phyloP scores from a whole-genome alignment of 306 rosid species.

The Castanea crenata region DNA sequence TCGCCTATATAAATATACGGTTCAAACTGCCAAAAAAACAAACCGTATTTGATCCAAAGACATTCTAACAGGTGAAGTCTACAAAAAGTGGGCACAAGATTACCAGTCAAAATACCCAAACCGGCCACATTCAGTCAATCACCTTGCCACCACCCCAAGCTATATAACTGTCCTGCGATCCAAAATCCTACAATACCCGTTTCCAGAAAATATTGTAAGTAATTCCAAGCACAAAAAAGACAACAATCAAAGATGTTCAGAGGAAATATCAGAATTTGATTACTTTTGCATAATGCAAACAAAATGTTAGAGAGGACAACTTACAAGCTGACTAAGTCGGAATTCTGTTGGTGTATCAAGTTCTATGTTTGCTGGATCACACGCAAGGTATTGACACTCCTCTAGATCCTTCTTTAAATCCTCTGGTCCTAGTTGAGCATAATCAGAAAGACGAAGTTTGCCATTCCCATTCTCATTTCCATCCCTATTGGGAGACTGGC shows the following conservation, averaged over 20 bases:
- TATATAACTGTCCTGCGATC: constrained; percentile 67
- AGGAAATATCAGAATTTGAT: not conserved
- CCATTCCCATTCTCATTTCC: constrained; percentile 21
- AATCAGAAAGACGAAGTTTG: constrained; percentile 52
- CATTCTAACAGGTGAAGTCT: not conserved
- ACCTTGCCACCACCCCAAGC: constrained; percentile 54
- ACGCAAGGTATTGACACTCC: constrained; percentile 64
- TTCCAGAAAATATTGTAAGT: not conserved
- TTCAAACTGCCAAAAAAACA: constrained; percentile 13
- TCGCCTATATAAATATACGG: not conserved
- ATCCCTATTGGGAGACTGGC: constrained; percentile 71
- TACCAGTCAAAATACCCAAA: constrained; percentile 3
- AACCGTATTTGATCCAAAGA: not conserved
- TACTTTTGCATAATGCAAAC: not conserved
- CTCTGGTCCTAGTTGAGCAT: constrained; percentile 69
- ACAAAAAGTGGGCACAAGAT: constrained; percentile 33
- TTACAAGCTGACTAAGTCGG: constrained; percentile 84
- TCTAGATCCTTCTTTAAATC: constrained; percentile 77
- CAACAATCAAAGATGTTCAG: not conserved
- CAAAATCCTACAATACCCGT: constrained; percentile 52
- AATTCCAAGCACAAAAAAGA: constrained; percentile 1
- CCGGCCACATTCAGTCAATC: constrained; percentile 28
- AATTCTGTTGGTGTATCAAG: constrained; percentile 67
- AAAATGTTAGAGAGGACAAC: constrained; percentile 2
- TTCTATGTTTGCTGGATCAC: constrained; percentile 52